Percentiles rank a stretch among this genome's conserved stretches.
These are phyloP conservation scores for Mortierella sp. DNA, from an alignment of 371 early-diverging fungal species.

Conservation along the genomic window DNA sequence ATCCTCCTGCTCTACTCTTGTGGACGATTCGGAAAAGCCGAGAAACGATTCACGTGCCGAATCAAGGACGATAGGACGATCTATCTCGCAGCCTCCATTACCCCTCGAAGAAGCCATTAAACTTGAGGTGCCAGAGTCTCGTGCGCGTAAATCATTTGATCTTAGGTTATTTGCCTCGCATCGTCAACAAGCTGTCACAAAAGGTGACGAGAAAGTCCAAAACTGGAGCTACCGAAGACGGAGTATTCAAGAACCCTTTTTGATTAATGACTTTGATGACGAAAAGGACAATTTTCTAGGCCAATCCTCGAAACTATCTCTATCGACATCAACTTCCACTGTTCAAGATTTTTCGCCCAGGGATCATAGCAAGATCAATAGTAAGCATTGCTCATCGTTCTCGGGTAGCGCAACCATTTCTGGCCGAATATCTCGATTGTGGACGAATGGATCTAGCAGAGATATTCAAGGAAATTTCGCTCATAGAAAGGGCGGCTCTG, in stretches of 20 bases:
- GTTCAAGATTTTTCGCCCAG: not conserved
- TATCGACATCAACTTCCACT: constrained; percentile 2
- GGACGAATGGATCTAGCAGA: constrained; percentile 23
- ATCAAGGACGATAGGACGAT: constrained; percentile 13
- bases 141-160: constrained; percentile 19
- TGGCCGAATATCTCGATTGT: constrained; percentile 49
- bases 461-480: constrained; percentile 11
- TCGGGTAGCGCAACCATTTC: constrained; percentile 51
- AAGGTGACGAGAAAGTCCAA: not conserved
- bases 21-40: not conserved
- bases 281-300: not conserved
- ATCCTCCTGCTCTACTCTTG: constrained; percentile 33
- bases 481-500: constrained; percentile 13
- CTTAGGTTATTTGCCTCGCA: constrained; percentile 9
- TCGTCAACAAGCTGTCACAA: constrained; percentile 2
- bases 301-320: not conserved
- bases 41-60: not conserved
- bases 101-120: not conserved
- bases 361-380: not conserved
- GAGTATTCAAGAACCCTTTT: constrained; percentile 37
- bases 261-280: constrained; percentile 8
- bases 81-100: constrained; percentile 13
- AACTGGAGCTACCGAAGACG: constrained; percentile 19
- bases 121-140: constrained; percentile 10
- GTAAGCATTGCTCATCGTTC: constrained; percentile 25